phyloP scores from a whole-genome alignment of 2,329 filamentous ascomycete species.

The Colletotrichum chlorophyti region DNA sequence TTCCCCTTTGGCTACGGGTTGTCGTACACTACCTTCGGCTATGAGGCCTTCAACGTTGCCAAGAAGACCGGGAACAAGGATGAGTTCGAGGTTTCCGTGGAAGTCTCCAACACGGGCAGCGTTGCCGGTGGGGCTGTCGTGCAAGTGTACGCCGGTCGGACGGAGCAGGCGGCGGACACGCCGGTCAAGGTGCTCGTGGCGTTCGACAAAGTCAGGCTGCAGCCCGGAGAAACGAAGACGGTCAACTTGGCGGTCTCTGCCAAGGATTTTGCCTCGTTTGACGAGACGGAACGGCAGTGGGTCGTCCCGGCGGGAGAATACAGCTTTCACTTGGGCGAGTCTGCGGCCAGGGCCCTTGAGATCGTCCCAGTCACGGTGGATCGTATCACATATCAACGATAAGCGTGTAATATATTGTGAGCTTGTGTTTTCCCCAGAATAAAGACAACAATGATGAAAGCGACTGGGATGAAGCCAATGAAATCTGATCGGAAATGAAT shows the following conservation, averaged over 20 bases:
- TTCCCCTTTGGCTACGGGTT: constrained; percentile 73
- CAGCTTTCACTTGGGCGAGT: constrained; percentile 34
- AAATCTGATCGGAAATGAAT: too few species aligned
- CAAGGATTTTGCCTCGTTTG: constrained; percentile 38
- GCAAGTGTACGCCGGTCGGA: constrained; percentile 56
- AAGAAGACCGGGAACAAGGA: constrained; percentile 46
- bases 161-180: neutral
- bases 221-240: constrained; percentile 29
- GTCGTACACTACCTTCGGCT: constrained; percentile 67
- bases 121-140: constrained; percentile 59
- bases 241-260: constrained; percentile 28
- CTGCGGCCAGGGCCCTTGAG: constrained; percentile 32
- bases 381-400: neutral
- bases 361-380: neutral
- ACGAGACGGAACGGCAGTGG: constrained; percentile 35
- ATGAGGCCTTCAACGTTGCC: constrained; percentile 50
- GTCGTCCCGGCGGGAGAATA: constrained; percentile 36
- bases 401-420: neutral
- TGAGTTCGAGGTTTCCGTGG: constrained; percentile 51
- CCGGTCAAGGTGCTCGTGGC: constrained; percentile 39
- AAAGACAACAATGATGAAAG: too few species aligned
- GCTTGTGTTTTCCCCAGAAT: too few species aligned
- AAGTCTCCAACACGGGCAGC: constrained; percentile 65
- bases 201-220: constrained; percentile 37
- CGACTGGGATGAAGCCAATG: neutral